Conservation (phyloP, 176 grass and related monocot species). For the Phragmites australis region DNA sequence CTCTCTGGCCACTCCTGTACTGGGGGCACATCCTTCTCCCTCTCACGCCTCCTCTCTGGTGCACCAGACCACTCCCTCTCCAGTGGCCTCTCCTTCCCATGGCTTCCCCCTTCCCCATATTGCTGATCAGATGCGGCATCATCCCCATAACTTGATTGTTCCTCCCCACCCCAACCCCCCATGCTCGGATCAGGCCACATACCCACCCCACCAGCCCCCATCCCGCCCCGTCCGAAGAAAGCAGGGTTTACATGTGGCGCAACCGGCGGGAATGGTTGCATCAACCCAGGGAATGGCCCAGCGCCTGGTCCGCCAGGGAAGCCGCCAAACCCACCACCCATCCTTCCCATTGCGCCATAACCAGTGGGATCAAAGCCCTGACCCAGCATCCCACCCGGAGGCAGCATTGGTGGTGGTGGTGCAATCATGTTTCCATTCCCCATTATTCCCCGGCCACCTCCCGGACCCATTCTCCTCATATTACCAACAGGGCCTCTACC, state of each 20-base stretch:
- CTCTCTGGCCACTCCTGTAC: conserved; percentile 55
- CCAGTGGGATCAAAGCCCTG: conserved; percentile 85
- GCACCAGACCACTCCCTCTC: conserved; percentile 68
- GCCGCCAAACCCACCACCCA: conserved; percentile 71
- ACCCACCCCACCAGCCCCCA: conserved; percentile 51
- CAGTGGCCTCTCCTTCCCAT: conserved; percentile 69
- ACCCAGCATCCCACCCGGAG: conserved; percentile 65
- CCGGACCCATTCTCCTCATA: conserved; percentile 63
- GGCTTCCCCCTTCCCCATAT: conserved; percentile 65
- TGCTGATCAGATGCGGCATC: conserved; percentile 87
- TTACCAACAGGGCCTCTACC: conserved; percentile 50
- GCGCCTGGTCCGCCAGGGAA: conserved; percentile 66
- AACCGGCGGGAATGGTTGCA: conserved; percentile 71
- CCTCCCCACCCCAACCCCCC: conserved; percentile 76
- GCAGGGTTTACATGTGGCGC: conserved; percentile 83
- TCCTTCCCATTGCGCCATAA: conserved; percentile 78
- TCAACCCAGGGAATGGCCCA: conserved; percentile 68
- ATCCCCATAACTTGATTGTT: conserved; percentile 82
- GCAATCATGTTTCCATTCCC: conserved; percentile 58
- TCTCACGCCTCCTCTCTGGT: conserved; percentile 65
- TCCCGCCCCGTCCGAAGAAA: conserved; percentile 70
- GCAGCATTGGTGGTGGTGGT: conserved; percentile 60
- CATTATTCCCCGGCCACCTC: conserved; percentile 59
- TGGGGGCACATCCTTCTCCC: conserved; percentile 65
- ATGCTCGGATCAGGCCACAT: conserved; percentile 80